These are phyloP conservation scores for Chalciporus sp. DNA, from an alignment of 1,284 basidiomycete genomes.

Conservation along the genomic window DNA sequence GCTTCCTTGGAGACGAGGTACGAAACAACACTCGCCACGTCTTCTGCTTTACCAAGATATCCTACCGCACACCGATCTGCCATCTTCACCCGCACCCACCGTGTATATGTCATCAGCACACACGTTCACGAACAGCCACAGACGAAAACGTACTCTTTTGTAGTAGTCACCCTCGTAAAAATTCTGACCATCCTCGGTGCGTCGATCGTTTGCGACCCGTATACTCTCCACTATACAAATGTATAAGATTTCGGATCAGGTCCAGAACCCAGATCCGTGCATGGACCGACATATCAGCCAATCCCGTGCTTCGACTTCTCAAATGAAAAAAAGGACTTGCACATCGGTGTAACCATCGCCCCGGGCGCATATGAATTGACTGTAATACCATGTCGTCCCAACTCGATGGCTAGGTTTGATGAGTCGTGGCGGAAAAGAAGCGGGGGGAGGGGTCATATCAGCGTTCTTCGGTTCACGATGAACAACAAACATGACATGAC, in stretches of 20 bases:
- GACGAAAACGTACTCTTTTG: constrained; percentile 1
- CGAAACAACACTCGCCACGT: constrained; percentile 8
- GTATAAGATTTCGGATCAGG: not conserved
- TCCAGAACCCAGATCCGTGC: too few species aligned
- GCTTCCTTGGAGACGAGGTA: constrained; percentile 19
- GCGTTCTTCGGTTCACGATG: too few species aligned
- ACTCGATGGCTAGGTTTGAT: constrained; percentile 8
- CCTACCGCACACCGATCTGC: constrained; percentile 4
- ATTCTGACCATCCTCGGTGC: not conserved
- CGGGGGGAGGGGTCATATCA: not conserved
- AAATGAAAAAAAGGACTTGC: constrained; percentile 5
- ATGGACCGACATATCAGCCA: not conserved
- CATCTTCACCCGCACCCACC: not conserved
- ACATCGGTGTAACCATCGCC: constrained; percentile 21
- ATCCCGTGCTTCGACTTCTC: not conserved
- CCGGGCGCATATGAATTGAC: constrained; percentile 28
- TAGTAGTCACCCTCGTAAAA: constrained; percentile 1
- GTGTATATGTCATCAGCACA: not conserved
- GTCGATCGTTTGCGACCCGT: not conserved
- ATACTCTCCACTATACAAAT: constrained; percentile 1
- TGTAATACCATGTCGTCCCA: constrained; percentile 17
- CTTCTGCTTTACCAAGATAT: constrained; percentile 8
- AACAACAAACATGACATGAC: too few species aligned
- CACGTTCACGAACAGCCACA: not conserved
- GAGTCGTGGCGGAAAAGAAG: not conserved